Conservation (phyloP, 495 filamentous ascomycete genomes). For the Neurospora tetraspora region DNA sequence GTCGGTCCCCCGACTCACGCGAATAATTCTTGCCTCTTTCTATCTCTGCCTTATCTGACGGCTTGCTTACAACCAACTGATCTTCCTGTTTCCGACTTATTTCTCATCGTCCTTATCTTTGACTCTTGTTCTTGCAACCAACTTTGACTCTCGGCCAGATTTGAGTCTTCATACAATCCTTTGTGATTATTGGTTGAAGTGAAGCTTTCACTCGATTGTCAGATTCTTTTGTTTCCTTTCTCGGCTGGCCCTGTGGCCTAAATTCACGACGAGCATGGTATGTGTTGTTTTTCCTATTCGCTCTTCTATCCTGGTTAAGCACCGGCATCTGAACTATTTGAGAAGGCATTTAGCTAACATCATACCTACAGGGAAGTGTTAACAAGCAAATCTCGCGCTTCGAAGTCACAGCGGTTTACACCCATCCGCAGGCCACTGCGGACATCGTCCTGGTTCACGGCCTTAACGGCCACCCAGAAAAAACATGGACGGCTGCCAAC, state of each 20-base stretch:
- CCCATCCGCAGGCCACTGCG: constrained; percentile 47
- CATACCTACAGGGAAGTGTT: constrained; percentile 31
- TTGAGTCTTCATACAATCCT: not conserved
- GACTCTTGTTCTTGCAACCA: not conserved
- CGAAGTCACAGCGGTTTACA: constrained; percentile 61
- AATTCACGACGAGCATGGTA: not conserved
- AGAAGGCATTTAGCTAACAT: not conserved
- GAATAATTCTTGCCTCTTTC: not conserved
- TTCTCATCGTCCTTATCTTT: not conserved
- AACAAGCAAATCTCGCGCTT: constrained; percentile 51
- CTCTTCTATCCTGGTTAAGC: not conserved
- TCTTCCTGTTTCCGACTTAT: not conserved
- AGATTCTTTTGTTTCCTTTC: not conserved
- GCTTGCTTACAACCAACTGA: not conserved
- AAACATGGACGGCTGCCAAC: constrained; percentile 61
- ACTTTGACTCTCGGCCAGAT: not conserved
- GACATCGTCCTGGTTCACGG: constrained; percentile 76
- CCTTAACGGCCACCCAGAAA: constrained; percentile 65
- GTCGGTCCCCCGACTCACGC: not conserved
- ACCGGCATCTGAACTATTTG: too few species aligned
- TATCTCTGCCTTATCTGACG: not conserved
- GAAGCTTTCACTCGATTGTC: not conserved
- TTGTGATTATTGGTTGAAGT: not conserved
- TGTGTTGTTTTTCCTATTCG: not conserved
- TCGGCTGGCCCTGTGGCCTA: not conserved